phyloP scores from a whole-genome alignment of 2,329 filamentous ascomycete species.

The Phialophora tarda region DNA sequence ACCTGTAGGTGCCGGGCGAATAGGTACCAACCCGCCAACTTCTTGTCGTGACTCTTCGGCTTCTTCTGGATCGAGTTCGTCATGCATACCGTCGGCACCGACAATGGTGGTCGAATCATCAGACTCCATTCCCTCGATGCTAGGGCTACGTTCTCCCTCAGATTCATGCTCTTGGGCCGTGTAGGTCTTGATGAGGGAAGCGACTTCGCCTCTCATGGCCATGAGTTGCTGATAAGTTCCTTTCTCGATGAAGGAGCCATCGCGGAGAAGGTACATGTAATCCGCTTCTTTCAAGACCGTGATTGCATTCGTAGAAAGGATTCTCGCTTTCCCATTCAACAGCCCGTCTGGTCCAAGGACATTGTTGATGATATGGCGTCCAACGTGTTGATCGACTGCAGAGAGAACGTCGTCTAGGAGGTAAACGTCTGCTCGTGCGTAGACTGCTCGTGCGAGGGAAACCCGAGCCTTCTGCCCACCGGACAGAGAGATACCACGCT shows the following conservation, averaged over 20 bases:
- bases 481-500: conserved; percentile 93
- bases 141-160: conserved; percentile 42
- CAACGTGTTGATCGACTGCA: conserved; percentile 97
- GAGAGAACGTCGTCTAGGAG: conserved; percentile 92
- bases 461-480: conserved; percentile 95
- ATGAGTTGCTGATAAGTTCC: conserved; percentile 90
- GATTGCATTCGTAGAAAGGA: conserved; percentile 94
- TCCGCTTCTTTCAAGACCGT: conserved; percentile 87
- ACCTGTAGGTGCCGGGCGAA: conserved; percentile 60
- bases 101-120: conserved; percentile 69
- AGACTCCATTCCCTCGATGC: conserved; percentile 50
- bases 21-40: conserved; percentile 75
- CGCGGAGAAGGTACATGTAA: conserved; percentile 82
- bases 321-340: conserved; percentile 81
- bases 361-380: conserved; percentile 90
- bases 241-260: conserved; percentile 81
- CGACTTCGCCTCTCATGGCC: conserved; percentile 90
- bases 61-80: conserved; percentile 60
- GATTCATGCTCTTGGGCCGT: conserved; percentile 64
- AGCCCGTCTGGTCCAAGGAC: conserved; percentile 86
- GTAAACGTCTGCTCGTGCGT: conserved; percentile 95
- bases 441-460: conserved; percentile 89
- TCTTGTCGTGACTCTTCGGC: conserved; percentile 70
- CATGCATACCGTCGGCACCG: conserved; percentile 55
- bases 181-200: conserved; percentile 75